Evolutionary conservation across 345 rosid genomes (phyloP), one percentile per base, ranked within the genome.

Genomic region (Bruguiera sexangula): DNA sequence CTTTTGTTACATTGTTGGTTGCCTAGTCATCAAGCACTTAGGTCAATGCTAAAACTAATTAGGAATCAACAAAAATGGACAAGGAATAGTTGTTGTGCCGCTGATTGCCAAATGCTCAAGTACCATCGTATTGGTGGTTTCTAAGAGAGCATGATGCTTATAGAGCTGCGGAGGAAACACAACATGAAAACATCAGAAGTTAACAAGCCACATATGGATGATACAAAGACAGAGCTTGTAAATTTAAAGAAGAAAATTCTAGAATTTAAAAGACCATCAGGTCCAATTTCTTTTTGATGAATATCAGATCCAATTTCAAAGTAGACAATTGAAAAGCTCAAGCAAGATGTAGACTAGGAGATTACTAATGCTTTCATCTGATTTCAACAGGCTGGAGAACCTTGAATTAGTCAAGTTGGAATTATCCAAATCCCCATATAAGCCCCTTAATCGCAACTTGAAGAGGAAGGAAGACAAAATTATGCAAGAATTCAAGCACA

Each of bases 341-440:
- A 71, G 76, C 59, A 75, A 55, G 80, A 76, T 27, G 34, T 73
- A 11, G 80, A 75, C 63, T 46, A 57, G 51, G 80, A 80, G 74
- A 76, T 80, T 21, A 69, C 72, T 39, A 65, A 62, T 36, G 75
- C 83, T 65, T 80, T 72, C 69, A 27, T 27, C 29, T 27, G 29
- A 72, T 80, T 65, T 72, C 77, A 10, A 79, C 75, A 80, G 82
- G 77, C 3, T 72, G 46, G 80, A 75, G 79, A 72, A 72, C 77
- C 69, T 79, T 48, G 74, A 72, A 69, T 48, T 69, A 37, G 52
- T 79, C 31, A 65, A 79, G 71, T 29, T 75, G 65, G 82, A 70
- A 51, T 59, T 79, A 65, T 72, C 77, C 13, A 75, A 68, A 72
- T 67, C 75, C 51, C 70, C 79, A 6, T 20, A 63, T 27, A 19